These are phyloP conservation scores for Chlorella sp. DNA, from an alignment of 139 green algal species.

Conservation along the genomic window DNA sequence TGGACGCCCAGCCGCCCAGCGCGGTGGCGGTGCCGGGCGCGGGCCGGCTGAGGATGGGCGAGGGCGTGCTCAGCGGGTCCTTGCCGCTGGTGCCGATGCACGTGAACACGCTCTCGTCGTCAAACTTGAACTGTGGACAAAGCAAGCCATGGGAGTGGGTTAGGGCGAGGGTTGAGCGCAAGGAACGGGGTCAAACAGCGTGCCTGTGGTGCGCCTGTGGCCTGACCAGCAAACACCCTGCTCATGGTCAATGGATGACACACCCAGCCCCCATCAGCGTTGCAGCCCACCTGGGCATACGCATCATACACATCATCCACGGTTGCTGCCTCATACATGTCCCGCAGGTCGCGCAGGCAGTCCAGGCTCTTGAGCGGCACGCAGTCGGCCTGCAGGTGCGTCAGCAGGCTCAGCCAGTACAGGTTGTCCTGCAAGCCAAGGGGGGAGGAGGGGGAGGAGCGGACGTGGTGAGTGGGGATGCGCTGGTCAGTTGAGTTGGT, in stretches of 20 bases:
- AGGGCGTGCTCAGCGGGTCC: conserved; percentile 25
- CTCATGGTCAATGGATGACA: too few species aligned
- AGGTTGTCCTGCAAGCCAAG: conserved; percentile 75
- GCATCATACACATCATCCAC: conserved; percentile 92
- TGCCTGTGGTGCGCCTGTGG: too few species aligned
- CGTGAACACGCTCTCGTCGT: conserved; percentile 71
- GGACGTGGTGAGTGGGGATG: too few species aligned
- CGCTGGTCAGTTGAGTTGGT: too few species aligned
- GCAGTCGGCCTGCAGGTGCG: conserved; percentile 85
- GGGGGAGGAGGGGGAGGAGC: background rate
- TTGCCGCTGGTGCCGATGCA: conserved; percentile 84
- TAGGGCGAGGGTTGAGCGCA: background rate
- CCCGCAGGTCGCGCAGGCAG: conserved; percentile 88
- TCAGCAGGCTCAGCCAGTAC: conserved; percentile 95
- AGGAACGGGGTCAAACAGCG: background rate
- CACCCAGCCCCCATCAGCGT: background rate
- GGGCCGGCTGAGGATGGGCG: conserved; percentile 27
- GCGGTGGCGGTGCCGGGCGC: background rate
- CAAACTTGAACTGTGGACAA: conserved; percentile 70
- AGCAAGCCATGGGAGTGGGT: background rate
- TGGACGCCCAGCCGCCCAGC: background rate
- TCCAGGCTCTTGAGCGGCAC: conserved; percentile 91
- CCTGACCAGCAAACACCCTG: background rate
- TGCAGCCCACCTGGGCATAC: conserved; percentile 67
- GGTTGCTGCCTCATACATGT: conserved; percentile 86